Evolutionary conservation across 169 alveolate species (phyloP), one percentile per base, ranked within the genome.

Genomic region (Eimeria sp.): DNA sequence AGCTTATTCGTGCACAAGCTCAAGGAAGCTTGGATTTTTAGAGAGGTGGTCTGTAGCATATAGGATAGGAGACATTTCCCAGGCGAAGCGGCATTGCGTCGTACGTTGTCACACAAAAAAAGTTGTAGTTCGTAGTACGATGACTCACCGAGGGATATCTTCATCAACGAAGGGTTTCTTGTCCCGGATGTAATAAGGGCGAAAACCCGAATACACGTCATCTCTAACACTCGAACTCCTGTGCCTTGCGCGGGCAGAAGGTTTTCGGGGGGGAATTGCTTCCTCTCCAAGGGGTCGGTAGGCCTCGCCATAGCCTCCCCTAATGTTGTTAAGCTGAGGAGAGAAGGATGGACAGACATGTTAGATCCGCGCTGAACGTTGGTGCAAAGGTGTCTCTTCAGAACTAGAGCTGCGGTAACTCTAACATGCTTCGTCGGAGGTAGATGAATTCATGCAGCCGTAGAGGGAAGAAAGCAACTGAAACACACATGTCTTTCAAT

Each of bases 231-330:
- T 63, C 34, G 93, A 87, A 82, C 25, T 58, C 45, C 65, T 61
- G 83, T 63, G 93, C 65, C 78, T 22, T 20, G 93, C 82, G 65
- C 82, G 51, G 4, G 34, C 10, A 20, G 93, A 87, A 4, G 93
- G 93, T 30, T 43, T 34, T 27, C 82, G 61, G 30, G 93, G 93
- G 83, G 93, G 93, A 7, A 9, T 27, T 7, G 10, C 67, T 34
- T 70, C 78, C 61, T 87, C 93, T 43, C 65, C 93, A 58, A 82
- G 93, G 45, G 93, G 93, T 47, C 93, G 78, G 72, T 22, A 87
- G 30, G 82, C 78, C 65, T 87, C 93, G 25, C 93, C 93, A 65
- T 87, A 87, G 13, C 93, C 93, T n/a, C 93, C 93, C 30, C 93
- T 30, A 14, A 87, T 87, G 93, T 63, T 87, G 80, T 87, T 87